These are phyloP conservation scores for Plasmodium reichenowi DNA, from an alignment of 169 alveolate species.

Conservation along the genomic window DNA sequence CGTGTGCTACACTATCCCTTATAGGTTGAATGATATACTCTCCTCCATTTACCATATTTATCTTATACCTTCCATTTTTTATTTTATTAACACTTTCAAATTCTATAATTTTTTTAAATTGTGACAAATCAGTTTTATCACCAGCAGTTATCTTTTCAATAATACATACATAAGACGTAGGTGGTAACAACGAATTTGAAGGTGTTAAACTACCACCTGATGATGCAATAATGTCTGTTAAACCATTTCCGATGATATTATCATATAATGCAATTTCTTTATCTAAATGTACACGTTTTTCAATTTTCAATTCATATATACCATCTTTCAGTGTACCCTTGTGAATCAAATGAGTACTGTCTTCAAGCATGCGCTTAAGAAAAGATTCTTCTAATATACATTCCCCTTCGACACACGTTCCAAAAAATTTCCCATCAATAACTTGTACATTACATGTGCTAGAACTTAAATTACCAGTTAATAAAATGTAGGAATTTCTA, in stretches of 20 bases:
- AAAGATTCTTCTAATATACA: background rate
- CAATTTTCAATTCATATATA: slow-evolving; percentile 15
- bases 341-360: background rate
- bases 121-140: background rate
- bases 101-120: background rate
- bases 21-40: too few relatives aligned
- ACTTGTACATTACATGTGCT: slow-evolving; percentile 12
- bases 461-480: background rate
- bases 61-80: too few relatives aligned
- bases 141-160: too few relatives aligned
- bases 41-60: too few relatives aligned
- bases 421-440: background rate
- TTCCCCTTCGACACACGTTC: background rate
- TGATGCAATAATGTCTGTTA: too few relatives aligned
- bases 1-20: too few relatives aligned
- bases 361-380: background rate
- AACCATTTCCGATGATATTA: too few relatives aligned
- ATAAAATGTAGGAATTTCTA: background rate
- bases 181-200: too few relatives aligned
- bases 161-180: too few relatives aligned
- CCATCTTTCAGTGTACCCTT: background rate
- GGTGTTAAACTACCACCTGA: too few relatives aligned
- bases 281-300: slow-evolving; percentile 12
- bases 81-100: too few relatives aligned
- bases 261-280: background rate